Evolutionary conservation across 495 filamentous ascomycete species (phyloP).

Genomic region (Talaromyces adpressus): DNA sequence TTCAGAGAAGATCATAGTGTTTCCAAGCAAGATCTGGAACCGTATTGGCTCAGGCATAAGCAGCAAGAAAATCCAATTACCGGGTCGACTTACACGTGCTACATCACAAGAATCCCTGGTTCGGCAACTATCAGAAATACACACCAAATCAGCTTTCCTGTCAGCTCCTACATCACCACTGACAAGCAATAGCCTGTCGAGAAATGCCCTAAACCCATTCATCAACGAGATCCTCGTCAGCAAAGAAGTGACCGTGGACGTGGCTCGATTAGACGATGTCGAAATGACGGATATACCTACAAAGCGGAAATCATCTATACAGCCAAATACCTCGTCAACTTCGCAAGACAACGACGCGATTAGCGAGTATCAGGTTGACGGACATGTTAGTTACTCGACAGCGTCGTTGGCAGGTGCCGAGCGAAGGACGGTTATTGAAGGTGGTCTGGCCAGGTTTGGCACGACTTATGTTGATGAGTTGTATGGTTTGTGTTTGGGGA

Average conservation of each 20-base stretch:
- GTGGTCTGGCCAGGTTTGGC: slow-evolving; percentile 18
- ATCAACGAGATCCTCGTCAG: slow-evolving; percentile 46
- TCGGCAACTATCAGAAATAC: background rate
- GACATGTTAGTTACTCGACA: slow-evolving; percentile 4
- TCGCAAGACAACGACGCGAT: background rate
- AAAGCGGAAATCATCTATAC: background rate
- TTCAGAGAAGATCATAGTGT: background rate
- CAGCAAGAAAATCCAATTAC: background rate
- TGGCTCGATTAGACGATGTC: slow-evolving; percentile 29
- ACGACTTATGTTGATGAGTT: slow-evolving; percentile 37
- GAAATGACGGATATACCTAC: slow-evolving; percentile 2
- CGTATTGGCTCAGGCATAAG: background rate
- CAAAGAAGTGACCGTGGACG: slow-evolving; percentile 46
- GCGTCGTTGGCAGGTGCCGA: slow-evolving; percentile 17
- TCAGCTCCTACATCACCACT: background rate
- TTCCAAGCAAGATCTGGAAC: background rate
- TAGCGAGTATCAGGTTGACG: background rate
- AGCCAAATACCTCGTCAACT: background rate
- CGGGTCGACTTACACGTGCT: background rate
- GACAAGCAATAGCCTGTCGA: background rate
- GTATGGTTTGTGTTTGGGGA: slow-evolving; percentile 28
- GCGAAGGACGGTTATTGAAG: slow-evolving; percentile 23
- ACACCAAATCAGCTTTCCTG: background rate
- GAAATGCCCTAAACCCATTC: slow-evolving; percentile 15
- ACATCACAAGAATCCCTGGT: slow-evolving; percentile 26